Evolutionary conservation across 169 alveolate genomes (phyloP).

Genomic region (Amoebophrya sp.): DNA sequence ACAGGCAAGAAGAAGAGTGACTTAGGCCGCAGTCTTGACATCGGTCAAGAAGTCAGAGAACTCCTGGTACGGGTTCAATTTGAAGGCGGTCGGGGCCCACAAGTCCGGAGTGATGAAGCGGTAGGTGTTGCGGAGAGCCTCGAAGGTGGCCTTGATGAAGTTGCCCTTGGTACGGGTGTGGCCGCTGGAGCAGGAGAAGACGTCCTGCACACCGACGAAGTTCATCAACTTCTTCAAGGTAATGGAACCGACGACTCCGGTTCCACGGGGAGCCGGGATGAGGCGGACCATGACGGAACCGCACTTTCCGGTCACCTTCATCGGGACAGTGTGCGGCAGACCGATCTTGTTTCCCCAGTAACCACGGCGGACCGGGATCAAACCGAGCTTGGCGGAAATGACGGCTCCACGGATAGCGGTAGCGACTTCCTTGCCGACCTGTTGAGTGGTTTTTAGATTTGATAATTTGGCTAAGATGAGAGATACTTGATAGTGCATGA

Average conservation of each 20-base stretch:
- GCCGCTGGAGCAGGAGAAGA: constrained; percentile 95
- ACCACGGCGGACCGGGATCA: constrained; percentile 99
- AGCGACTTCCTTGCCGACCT: constrained; percentile 99
- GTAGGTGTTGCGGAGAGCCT: background rate
- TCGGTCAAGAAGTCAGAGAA: constrained; percentile 80
- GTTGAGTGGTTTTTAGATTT: constrained; percentile 58
- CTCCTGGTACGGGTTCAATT: constrained; percentile 80
- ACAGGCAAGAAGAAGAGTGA: too few species aligned
- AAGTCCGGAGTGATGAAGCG: constrained; percentile 53
- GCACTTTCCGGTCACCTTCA: constrained; percentile 98
- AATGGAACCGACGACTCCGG: constrained; percentile 54
- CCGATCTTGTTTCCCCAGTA: constrained; percentile 99
- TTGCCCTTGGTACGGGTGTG: constrained; percentile 97
- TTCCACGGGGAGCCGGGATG: constrained; percentile 99
- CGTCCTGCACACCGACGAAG: constrained; percentile 95
- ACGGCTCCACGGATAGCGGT: constrained; percentile 99
- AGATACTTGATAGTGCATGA: too few species aligned
- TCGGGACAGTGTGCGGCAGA: constrained; percentile 98
- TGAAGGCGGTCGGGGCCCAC: constrained; percentile 79
- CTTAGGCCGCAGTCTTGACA: constrained; percentile 22
- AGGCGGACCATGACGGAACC: constrained; percentile 99
- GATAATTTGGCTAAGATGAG: too few species aligned
- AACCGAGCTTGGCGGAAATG: constrained; percentile 94
- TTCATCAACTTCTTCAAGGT: constrained; percentile 48
- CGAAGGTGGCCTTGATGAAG: constrained; percentile 57